phyloP scores from a whole-genome alignment of 495 filamentous ascomycete species.

The Tetracladium setigerum region DNA sequence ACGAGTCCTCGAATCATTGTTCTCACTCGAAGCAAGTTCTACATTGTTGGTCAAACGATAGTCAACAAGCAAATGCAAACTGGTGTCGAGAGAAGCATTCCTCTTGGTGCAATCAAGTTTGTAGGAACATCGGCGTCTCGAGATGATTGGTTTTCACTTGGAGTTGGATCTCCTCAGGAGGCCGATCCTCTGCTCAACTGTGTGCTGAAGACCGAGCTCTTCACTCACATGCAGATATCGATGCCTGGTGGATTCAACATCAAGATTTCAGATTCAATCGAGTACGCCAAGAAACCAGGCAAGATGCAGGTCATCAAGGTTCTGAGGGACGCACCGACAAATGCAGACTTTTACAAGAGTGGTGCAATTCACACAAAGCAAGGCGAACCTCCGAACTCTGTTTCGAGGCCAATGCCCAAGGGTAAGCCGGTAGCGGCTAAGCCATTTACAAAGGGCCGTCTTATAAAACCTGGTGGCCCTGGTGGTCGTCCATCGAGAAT shows the following conservation, averaged over 20 bases:
- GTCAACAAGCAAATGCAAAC: constrained; percentile 78
- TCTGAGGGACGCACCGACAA: constrained; percentile 67
- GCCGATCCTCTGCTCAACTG: constrained; percentile 88
- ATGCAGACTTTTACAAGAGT: constrained; percentile 88
- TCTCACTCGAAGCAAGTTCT: constrained; percentile 78
- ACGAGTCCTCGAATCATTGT: constrained; percentile 77
- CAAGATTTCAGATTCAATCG: constrained; percentile 75
- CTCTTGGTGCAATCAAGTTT: constrained; percentile 80
- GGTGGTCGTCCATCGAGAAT: constrained; percentile 68
- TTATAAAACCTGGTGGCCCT: constrained; percentile 85
- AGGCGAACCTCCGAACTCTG: constrained; percentile 77
- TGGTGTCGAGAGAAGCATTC: constrained; percentile 69
- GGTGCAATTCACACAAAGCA: constrained; percentile 77
- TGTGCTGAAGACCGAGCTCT: constrained; percentile 94
- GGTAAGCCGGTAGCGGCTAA: constrained; percentile 75
- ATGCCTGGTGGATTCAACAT: constrained; percentile 69
- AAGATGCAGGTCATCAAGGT: constrained; percentile 84
- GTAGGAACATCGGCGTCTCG: constrained; percentile 69
- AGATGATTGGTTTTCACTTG: constrained; percentile 95
- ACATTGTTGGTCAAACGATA: constrained; percentile 76
- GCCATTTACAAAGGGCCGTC: constrained; percentile 83
- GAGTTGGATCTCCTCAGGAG: constrained; percentile 80
- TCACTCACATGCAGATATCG: constrained; percentile 73
- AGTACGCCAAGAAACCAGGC: constrained; percentile 97
- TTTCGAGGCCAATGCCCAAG: constrained; percentile 78